Evolutionary conservation across 2,329 filamentous ascomycete genomes (phyloP).

Genomic region (Colletotrichum sp.): DNA sequence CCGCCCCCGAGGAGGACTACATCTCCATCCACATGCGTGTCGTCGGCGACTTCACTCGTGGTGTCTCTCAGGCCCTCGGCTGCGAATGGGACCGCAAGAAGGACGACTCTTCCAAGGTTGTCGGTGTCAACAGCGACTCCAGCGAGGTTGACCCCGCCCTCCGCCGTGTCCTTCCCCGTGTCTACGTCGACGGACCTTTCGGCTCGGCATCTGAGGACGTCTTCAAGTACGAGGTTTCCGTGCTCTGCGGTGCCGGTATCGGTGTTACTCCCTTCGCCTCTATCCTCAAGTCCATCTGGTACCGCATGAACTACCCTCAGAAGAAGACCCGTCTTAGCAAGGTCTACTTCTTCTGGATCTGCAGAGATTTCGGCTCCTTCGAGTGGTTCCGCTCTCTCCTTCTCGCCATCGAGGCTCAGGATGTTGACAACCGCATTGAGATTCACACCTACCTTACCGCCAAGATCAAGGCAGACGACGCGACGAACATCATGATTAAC

Average conservation of each 20-base stretch:
- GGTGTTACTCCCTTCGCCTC: constrained; percentile 88
- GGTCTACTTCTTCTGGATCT: constrained; percentile 94
- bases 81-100: constrained; percentile 73
- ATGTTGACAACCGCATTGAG: constrained; percentile 83
- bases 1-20: constrained; percentile 87
- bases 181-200: constrained; percentile 86
- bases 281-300: constrained; percentile 92
- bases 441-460: constrained; percentile 90
- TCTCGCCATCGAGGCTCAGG: constrained; percentile 84
- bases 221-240: constrained; percentile 83
- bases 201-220: constrained; percentile 87
- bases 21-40: constrained; percentile 86
- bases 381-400: constrained; percentile 89
- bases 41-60: constrained; percentile 81
- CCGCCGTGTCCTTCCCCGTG: constrained; percentile 74
- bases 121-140: constrained; percentile 67
- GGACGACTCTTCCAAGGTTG: constrained; percentile 66
- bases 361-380: constrained; percentile 85
- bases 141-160: constrained; percentile 72
- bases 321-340: constrained; percentile 80
- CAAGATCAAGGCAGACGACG: constrained; percentile 85
- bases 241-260: constrained; percentile 83
- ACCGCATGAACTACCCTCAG: constrained; percentile 87
- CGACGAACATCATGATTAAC: constrained; percentile 93
- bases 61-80: constrained; percentile 72